A percentile compares a stretch with the other conserved stretches of the same genome.
phyloP scores from a whole-genome alignment of 306 rosid species.

The Quercus glauca region DNA sequence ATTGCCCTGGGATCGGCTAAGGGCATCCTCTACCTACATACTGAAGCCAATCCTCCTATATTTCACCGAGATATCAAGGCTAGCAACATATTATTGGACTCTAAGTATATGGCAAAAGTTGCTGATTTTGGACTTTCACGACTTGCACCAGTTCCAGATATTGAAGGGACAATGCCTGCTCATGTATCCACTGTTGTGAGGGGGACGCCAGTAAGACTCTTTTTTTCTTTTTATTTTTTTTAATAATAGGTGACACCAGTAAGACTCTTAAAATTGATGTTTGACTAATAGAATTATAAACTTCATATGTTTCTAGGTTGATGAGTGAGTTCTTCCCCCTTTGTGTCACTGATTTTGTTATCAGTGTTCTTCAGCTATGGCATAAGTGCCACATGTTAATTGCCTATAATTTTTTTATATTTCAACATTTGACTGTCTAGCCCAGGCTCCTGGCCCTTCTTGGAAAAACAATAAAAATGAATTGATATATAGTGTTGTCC shows the following conservation, averaged over 20 bases:
- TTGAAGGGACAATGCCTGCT: slow-evolving; percentile 54
- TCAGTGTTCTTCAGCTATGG: no score
- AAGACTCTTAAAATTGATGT: slow-evolving; percentile 23
- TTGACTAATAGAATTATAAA: background rate
- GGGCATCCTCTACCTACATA: slow-evolving; percentile 84
- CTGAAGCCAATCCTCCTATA: slow-evolving; percentile 94
- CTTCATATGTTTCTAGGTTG: background rate
- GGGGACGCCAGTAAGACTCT: slow-evolving; percentile 24
- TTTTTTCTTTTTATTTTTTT: no score
- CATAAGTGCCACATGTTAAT: no score
- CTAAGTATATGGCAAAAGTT: slow-evolving; percentile 65
- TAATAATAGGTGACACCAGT: slow-evolving; percentile 52
- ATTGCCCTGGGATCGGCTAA: slow-evolving; percentile 79
- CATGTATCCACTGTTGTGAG: slow-evolving; percentile 84
- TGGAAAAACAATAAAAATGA: no score
- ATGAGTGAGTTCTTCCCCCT: no score
- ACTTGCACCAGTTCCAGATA: slow-evolving; percentile 66
- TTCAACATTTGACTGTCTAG: no score
- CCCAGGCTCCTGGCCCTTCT: no score
- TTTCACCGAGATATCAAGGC: slow-evolving; percentile 92
- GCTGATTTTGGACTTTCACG: slow-evolving; percentile 94
- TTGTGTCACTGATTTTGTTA: no score
- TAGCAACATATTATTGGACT: slow-evolving; percentile 78
- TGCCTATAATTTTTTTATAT: no score
- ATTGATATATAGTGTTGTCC: no score